Evolutionary conservation across 495 filamentous ascomycete genomes (phyloP).

Genomic region (Daldinia grandis): DNA sequence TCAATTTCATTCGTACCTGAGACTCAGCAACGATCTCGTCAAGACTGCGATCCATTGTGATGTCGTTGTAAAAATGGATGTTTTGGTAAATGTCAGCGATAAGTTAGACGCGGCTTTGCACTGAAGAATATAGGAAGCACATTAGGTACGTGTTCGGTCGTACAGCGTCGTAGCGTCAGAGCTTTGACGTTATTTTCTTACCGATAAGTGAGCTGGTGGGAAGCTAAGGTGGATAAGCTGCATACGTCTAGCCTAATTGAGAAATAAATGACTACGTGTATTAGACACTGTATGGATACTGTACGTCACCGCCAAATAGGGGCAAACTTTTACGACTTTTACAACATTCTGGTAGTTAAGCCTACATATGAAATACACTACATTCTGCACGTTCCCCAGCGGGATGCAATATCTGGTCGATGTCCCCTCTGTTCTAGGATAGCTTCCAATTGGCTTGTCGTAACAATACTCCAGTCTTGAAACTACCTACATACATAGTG

Average conservation of each 20-base stretch:
- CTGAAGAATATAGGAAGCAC: not conserved
- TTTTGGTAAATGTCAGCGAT: constrained; percentile 12
- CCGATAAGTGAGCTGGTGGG: not conserved
- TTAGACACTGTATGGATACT: not conserved
- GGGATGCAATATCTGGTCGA: no score
- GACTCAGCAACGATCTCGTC: constrained; percentile 87
- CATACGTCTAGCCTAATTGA: not conserved
- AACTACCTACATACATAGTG: no score
- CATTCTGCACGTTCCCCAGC: not conserved
- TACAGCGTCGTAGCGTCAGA: not conserved
- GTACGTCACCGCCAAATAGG: constrained; percentile 9
- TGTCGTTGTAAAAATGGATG: constrained; percentile 22
- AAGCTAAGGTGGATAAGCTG: constrained; percentile 13
- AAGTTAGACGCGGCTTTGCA: constrained; percentile 8
- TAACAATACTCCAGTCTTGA: no score
- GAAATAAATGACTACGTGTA: not conserved
- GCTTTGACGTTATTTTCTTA: constrained; percentile 27
- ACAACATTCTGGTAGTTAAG: not conserved
- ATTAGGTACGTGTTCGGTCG: constrained; percentile 1
- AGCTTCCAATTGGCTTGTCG: no score
- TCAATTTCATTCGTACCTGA: constrained; percentile 64
- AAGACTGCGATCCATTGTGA: constrained; percentile 77
- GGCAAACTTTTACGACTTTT: not conserved
- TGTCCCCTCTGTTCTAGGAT: no score
- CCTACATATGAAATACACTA: not conserved